Evolutionary conservation across 2,329 filamentous ascomycete genomes (phyloP).

Genomic region (Cadophora sp.): DNA sequence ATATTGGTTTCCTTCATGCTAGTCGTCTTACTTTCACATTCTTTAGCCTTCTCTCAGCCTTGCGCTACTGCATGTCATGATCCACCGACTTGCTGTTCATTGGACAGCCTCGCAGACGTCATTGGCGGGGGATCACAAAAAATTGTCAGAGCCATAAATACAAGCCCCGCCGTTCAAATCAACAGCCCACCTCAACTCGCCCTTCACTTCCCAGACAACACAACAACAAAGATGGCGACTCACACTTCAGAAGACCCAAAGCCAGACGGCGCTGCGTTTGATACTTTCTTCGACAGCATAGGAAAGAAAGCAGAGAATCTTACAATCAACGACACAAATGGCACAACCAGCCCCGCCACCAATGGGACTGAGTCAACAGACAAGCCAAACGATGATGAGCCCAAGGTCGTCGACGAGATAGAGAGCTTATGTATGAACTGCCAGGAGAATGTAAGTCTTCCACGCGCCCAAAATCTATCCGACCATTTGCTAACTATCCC

Average conservation of each 20-base stretch:
- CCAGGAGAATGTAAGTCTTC: conserved; percentile 69
- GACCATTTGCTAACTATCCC: conserved; percentile 5
- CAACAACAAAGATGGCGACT: conserved; percentile 50
- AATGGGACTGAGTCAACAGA: conserved; percentile 26
- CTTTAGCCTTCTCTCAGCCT: conserved; percentile 33
- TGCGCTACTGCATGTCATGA: conserved; percentile 15
- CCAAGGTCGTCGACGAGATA: conserved; percentile 68
- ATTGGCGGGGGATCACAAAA: conserved; percentile 26
- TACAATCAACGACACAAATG: conserved; percentile 46
- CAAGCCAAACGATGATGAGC: conserved; percentile 50
- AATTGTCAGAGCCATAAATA: conserved; percentile 12
- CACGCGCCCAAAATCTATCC: background rate
- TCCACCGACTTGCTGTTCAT: conserved; percentile 1
- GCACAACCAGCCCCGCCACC: conserved; percentile 45
- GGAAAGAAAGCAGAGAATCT: conserved; percentile 65
- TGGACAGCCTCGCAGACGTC: conserved; percentile 30
- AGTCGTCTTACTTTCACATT: conserved; percentile 5
- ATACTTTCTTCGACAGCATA: conserved; percentile 68
- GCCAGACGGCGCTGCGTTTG: conserved; percentile 51
- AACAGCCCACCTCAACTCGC: conserved; percentile 31
- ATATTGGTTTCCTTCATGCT: background rate
- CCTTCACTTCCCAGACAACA: conserved; percentile 13
- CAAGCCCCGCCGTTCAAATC: conserved; percentile 31
- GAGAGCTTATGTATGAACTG: conserved; percentile 90
- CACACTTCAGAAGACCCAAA: conserved; percentile 49